phyloP scores from a whole-genome alignment of 2,329 filamentous ascomycete species.

The Botrytis cinerea region DNA sequence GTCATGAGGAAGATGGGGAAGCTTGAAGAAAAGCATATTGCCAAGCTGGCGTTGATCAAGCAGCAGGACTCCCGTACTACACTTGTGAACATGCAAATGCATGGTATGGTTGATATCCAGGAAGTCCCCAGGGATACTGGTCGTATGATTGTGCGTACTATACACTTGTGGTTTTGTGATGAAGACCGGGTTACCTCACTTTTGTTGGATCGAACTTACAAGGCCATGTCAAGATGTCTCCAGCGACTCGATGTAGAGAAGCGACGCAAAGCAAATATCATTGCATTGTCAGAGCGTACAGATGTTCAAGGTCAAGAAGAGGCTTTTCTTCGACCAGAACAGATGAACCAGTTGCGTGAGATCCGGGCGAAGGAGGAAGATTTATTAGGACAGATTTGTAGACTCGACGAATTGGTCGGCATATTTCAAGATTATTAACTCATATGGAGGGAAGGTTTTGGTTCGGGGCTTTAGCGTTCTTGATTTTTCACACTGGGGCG shows the following conservation, averaged over 20 bases:
- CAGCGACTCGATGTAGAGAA: constrained; percentile 80
- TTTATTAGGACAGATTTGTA: constrained; percentile 74
- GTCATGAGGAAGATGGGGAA: constrained; percentile 87
- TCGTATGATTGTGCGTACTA: constrained; percentile 76
- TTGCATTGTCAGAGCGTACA: constrained; percentile 79
- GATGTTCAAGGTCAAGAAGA: constrained; percentile 80
- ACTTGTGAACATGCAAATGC: constrained; percentile 81
- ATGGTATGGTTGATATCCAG: constrained; percentile 86
- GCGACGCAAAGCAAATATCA: constrained; percentile 67
- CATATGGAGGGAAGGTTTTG: constrained; percentile 18
- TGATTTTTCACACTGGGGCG: constrained; percentile 27
- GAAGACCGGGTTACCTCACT: constrained; percentile 67
- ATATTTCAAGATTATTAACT: constrained; percentile 74
- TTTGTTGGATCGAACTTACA: constrained; percentile 81
- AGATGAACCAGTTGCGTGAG: constrained; percentile 63
- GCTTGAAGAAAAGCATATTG: constrained; percentile 89
- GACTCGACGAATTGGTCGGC: constrained; percentile 82
- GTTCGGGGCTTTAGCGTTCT: constrained; percentile 25
- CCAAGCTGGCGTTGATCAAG: constrained; percentile 77
- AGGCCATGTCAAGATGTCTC: constrained; percentile 81
- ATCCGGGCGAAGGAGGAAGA: constrained; percentile 68
- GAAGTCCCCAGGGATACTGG: constrained; percentile 89
- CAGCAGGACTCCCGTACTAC: constrained; percentile 83
- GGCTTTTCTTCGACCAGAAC: constrained; percentile 72
- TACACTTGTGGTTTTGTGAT: constrained; percentile 94